Percentiles rank a stretch among this genome's conserved stretches.
phyloP scores from a whole-genome alignment of 2,329 filamentous ascomycete genomes.

The Aspergillus floridensis region DNA sequence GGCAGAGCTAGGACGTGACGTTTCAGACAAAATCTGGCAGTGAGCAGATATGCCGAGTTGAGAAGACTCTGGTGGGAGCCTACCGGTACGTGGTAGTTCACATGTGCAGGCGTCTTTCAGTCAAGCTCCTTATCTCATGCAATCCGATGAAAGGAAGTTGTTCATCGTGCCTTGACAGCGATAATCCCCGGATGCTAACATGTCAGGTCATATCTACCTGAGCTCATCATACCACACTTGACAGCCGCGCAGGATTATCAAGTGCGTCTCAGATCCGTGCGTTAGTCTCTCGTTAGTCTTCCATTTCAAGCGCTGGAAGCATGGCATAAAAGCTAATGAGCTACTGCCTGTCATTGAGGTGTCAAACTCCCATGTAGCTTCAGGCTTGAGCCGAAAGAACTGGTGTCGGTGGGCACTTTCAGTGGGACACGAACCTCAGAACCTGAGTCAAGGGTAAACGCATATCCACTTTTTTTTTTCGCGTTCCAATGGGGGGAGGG shows the following conservation, averaged over 20 bases:
- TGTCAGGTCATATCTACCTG: conserved; percentile 8
- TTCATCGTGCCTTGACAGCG: neutral
- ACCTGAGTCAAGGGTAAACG: neutral
- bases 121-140: neutral
- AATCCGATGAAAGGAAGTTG: neutral
- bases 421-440: neutral
- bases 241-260: neutral
- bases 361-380: neutral
- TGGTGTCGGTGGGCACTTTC: neutral
- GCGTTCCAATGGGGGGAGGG: neutral
- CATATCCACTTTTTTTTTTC: neutral
- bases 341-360: neutral
- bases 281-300: neutral
- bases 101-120: neutral
- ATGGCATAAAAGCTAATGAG: neutral
- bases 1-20: neutral
- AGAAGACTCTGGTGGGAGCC: no score
- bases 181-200: neutral
- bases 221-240: conserved; percentile 10
- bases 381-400: neutral
- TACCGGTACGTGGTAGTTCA: no score
- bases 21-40: no score
- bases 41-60: no score
- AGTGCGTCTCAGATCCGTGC: neutral
- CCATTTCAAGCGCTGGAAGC: neutral